Base-by-base conservation (phyloP, 1,139 yeast species). In the Taphrina communis region DNA sequence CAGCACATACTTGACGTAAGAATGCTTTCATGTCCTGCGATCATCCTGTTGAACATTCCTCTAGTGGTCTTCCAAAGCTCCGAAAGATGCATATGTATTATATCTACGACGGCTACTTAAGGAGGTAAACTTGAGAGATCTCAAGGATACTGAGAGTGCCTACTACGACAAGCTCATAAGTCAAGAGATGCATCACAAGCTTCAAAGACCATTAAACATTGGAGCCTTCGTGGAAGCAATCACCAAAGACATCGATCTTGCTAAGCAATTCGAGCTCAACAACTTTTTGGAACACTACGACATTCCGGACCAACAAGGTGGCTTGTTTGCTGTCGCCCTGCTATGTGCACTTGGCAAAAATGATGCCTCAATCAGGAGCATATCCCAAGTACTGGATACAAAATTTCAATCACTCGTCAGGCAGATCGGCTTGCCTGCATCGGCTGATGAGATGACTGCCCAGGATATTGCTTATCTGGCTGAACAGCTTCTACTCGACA, bases 361-460 rank as follows among this genome's bases (percentile, higher is more conserved):
- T 11, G 42, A 42, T 21, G 17, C 41, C 11, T 7, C 58, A 11
- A 11, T 6, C 8, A 42, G 36, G 7, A 36, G 36, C 11, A 17
- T 53, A 5, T n/a, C 17, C 36, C 39, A 25, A 31, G 53, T 11
- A n/a, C 41, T 58, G 11, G 14, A 14, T 14, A 21, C 14, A 31
- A 63, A 25, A 11, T 63, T 53, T 63, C 67, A 63, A 25, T 42
- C 59, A 12, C 46, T 63, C 9, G 21, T 48, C 19, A 46, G 61
- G n/a, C 60, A 55, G 12, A 50, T 63, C 36, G 61, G 67, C 21
- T 44, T 38, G 46, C 38, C 19, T 17, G 31, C 42, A 21, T 19
- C 19, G 11, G 42, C 44, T 7, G 55, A 53, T 12, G 59, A 57
- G 14, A 17, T 48, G 48, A 11, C 53, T 12, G 51, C 60, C 4